Base-by-base conservation (phyloP, 2,329 filamentous ascomycete species). In the Aureobasidium sp. region DNA sequence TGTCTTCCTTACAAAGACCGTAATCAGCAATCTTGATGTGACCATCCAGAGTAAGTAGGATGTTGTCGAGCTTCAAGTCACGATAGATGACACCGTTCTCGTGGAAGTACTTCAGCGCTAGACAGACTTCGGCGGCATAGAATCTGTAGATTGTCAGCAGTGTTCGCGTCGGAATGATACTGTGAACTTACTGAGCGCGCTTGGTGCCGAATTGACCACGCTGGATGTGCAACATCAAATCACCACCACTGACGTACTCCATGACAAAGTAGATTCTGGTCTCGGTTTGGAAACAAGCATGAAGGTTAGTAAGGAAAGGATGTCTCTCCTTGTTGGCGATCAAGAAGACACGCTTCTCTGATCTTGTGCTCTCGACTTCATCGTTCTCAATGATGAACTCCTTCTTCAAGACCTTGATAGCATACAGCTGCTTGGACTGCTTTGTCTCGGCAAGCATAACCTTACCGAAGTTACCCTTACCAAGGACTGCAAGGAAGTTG, bases 341-440 rank as follows among this genome's bases (percentile, higher is more conserved):
- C 77, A 99, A 79, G 83, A 98, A 97, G 20, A 99, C 97, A 69
- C 96, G 89, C 87, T 99, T 99, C 81, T 99, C 96, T 0, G 96
- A 99, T 70, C 95, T 90, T 48, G 94, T 98, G 80, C 95, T 98
- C 80, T 99, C 96, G 10, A 99, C 96, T 82, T 99, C 96, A 76
- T 99, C 96, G 71, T 99, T 97, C 78, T 99, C 97, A 69, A 99
- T 99, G 76, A 99, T 99, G 79, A 99, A 99, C 79, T 99, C 96
- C 83, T 99, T 99, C 88, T 99, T 99, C 72, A 99, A 84, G 43
- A 99, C 96, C 82, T 99, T 99, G 80, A 99, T 99, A 66, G 96
- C 96, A 78, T 98, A 99, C 10, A 99, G 85, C 78, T 95, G 93
- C 79, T 95, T 93, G 13, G 93, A 90, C 64, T 90, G 90, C 85